Percentiles rank a stretch among this genome's conserved stretches.
Conservation (phyloP, 441 rosid species). For the Erodium chrysanthum region DNA sequence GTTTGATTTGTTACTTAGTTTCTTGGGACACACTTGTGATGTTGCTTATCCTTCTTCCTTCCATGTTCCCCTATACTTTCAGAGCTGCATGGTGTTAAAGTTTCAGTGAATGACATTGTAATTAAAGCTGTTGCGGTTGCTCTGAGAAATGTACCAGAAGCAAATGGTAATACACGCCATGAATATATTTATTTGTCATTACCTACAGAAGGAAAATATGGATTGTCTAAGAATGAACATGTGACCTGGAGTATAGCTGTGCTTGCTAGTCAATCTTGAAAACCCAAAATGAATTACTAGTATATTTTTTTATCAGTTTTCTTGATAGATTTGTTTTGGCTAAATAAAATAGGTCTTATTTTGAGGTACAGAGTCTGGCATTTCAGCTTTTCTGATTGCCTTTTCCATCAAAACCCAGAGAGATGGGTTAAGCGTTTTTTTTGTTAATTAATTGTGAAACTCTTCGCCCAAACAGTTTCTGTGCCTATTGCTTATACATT, state of each 20-base stretch:
- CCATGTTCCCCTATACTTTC: slow-evolving; percentile 25
- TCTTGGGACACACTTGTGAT: slow-evolving; percentile 11
- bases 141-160: slow-evolving; percentile 70
- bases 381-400: background rate
- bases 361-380: background rate
- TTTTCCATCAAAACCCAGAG: background rate
- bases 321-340: too few species aligned
- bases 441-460: background rate
- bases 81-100: slow-evolving; percentile 77
- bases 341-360: background rate
- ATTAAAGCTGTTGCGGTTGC: slow-evolving; percentile 86
- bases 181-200: background rate
- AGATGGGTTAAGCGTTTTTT: background rate
- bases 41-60: slow-evolving; percentile 21
- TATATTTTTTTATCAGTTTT: background rate
- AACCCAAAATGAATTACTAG: background rate
- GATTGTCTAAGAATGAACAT: background rate
- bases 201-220: background rate
- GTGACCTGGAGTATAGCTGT: background rate
- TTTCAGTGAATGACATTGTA: slow-evolving; percentile 91
- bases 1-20: slow-evolving; percentile 16
- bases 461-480: background rate
- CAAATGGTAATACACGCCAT: slow-evolving; percentile 52
- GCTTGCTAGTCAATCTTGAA: background rate
- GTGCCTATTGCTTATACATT: background rate